These are phyloP conservation scores for Ophiocordyceps sinensis DNA, from an alignment of 2,329 filamentous ascomycete genomes.

Conservation along the genomic window DNA sequence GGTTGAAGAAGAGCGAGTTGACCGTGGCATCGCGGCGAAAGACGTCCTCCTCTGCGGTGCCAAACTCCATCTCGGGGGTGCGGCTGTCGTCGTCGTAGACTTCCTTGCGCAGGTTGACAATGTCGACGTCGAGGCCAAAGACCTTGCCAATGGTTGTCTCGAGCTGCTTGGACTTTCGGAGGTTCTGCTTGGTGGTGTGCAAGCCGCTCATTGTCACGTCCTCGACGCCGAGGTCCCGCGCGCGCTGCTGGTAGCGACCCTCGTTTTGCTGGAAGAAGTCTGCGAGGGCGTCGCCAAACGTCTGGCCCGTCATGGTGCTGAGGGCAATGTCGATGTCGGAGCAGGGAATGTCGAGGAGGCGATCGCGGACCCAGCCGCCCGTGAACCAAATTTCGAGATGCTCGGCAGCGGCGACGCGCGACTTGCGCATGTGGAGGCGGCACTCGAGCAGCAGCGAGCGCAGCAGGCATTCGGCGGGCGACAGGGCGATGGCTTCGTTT, in stretches of 20 bases:
- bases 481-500: conserved; percentile 35
- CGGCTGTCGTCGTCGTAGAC: conserved; percentile 80
- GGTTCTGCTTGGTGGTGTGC: conserved; percentile 82
- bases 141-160: conserved; percentile 81
- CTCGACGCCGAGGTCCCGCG: conserved; percentile 20
- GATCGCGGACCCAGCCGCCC: conserved; percentile 80
- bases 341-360: conserved; percentile 55
- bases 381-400: conserved; percentile 58
- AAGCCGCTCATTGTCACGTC: conserved; percentile 54
- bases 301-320: conserved; percentile 69
- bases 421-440: conserved; percentile 23
- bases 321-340: conserved; percentile 79
- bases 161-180: conserved; percentile 91
- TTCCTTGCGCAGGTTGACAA: conserved; percentile 89
- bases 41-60: conserved; percentile 81
- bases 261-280: conserved; percentile 52
- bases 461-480: conserved; percentile 55
- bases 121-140: conserved; percentile 77
- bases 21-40: conserved; percentile 81
- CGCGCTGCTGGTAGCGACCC: conserved; percentile 35
- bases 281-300: conserved; percentile 56
- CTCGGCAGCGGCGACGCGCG: conserved; percentile 27
- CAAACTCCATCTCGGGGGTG: conserved; percentile 87
- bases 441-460: conserved; percentile 69
- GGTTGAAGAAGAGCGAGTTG: conserved; percentile 92